Conservation (phyloP, 2,329 filamentous ascomycete species). For the Fusarium torulosum region DNA sequence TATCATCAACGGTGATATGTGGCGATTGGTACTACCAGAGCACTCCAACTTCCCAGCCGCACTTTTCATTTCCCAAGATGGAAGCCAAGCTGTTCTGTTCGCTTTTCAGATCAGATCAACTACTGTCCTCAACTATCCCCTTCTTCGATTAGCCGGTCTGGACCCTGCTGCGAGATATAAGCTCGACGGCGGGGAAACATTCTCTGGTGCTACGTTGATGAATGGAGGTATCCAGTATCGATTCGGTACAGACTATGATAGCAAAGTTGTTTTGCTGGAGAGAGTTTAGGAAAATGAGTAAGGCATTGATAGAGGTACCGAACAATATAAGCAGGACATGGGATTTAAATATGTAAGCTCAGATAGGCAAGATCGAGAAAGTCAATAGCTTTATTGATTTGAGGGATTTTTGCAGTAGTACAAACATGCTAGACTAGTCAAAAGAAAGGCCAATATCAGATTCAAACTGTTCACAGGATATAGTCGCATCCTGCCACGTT, state of each 20-base stretch:
- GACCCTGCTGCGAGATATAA: slow-evolving; percentile 67
- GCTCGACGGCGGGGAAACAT: slow-evolving; percentile 63
- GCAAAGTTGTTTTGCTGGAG: slow-evolving; percentile 67
- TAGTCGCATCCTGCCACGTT: slow-evolving; percentile 12
- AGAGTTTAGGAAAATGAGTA: slow-evolving; percentile 44
- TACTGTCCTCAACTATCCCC: slow-evolving; percentile 65
- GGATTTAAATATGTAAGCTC: too few relatives aligned
- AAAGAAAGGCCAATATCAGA: slow-evolving; percentile 3
- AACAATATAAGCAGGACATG: too few relatives aligned
- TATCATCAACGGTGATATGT: slow-evolving; percentile 69
- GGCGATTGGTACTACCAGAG: slow-evolving; percentile 69
- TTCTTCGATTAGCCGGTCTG: slow-evolving; percentile 67
- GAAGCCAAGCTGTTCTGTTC: slow-evolving; percentile 65
- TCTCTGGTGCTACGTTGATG: slow-evolving; percentile 72
- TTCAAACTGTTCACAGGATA: slow-evolving; percentile 15
- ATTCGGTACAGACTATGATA: slow-evolving; percentile 67
- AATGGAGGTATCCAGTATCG: slow-evolving; percentile 69
- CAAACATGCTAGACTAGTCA: slow-evolving; percentile 1
- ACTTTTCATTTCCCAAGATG: slow-evolving; percentile 68
- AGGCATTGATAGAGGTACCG: not conserved
- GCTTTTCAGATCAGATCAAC: slow-evolving; percentile 68
- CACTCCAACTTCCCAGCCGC: slow-evolving; percentile 73
- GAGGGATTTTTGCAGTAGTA: too few relatives aligned
- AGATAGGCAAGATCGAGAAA: not conserved
- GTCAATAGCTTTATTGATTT: too few relatives aligned